Conservation (phyloP, 2,329 filamentous ascomycete genomes). For the Podosphaera xanthii region DNA sequence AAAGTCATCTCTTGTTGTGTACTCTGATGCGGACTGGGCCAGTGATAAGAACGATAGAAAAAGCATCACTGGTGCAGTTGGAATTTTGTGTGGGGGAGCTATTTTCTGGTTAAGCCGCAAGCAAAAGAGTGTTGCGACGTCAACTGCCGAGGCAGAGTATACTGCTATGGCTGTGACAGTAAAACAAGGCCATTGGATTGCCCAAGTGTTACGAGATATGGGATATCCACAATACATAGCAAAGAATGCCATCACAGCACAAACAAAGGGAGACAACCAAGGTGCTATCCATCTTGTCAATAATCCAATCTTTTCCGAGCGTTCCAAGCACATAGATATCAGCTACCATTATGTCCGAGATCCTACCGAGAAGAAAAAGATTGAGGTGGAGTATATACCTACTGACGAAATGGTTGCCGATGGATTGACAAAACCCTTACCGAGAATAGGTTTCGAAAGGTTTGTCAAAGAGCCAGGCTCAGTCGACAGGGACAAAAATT, state of each 20-base stretch:
- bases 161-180: background rate
- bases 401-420: background rate
- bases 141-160: background rate
- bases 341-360: background rate
- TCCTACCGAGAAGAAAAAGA: background rate
- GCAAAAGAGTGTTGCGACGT: background rate
- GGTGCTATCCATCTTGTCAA: no score
- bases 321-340: background rate
- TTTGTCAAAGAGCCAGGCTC: background rate
- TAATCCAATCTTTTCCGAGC: no score
- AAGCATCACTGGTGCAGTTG: no score
- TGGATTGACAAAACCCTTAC: background rate
- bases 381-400: background rate
- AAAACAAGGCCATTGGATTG: background rate
- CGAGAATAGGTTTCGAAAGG: background rate
- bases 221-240: background rate
- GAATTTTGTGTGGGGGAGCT: background rate
- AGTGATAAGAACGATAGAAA: no score
- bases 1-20: background rate
- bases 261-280: no score
- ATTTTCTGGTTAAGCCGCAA: background rate
- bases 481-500: background rate
- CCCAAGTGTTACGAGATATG: background rate
- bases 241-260: no score
- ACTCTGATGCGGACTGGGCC: no score